These are phyloP conservation scores for Hanseniaspora gamundiae DNA, from an alignment of 1,139 yeast genomes.

Conservation along the genomic window DNA sequence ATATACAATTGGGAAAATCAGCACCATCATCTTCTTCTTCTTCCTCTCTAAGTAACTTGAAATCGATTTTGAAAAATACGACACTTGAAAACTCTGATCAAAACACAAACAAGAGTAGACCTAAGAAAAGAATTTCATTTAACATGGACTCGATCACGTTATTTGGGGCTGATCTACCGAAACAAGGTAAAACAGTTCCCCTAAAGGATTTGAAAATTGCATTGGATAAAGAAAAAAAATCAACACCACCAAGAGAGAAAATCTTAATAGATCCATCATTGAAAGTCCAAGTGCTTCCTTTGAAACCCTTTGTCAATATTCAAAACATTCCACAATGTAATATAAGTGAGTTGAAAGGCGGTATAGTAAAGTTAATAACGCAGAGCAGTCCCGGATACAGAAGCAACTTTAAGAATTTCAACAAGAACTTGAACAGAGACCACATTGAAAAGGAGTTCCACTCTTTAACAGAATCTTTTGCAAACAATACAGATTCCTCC, in stretches of 20 bases:
- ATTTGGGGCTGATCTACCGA: conserved; percentile 24
- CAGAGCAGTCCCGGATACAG: conserved; percentile 15
- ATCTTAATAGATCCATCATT: conserved; percentile 12
- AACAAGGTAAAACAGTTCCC: conserved; percentile 18
- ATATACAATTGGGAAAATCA: not conserved
- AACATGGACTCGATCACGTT: conserved; percentile 16
- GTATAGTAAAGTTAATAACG: conserved; percentile 19
- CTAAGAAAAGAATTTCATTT: conserved; percentile 14
- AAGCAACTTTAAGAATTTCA: conserved; percentile 18
- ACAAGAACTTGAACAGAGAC: conserved; percentile 16
- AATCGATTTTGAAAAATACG: conserved; percentile 15
- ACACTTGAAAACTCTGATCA: not conserved
- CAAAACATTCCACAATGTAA: conserved; percentile 15
- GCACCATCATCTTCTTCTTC: not conserved
- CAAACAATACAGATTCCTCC: not conserved
- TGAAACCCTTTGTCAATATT: not conserved
- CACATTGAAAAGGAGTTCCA: conserved; percentile 14
- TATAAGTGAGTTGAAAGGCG: conserved; percentile 20
- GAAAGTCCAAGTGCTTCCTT: conserved; percentile 10
- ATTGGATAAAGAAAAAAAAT: conserved; percentile 11
- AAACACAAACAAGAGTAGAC: conserved; percentile 8
- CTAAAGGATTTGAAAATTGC: conserved; percentile 21
- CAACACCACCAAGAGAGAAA: conserved; percentile 18
- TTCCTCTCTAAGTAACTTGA: not conserved
- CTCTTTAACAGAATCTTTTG: not conserved